phyloP scores from a whole-genome alignment of 2,329 filamentous ascomycete genomes.

The Furcasterigmium furcatum region DNA sequence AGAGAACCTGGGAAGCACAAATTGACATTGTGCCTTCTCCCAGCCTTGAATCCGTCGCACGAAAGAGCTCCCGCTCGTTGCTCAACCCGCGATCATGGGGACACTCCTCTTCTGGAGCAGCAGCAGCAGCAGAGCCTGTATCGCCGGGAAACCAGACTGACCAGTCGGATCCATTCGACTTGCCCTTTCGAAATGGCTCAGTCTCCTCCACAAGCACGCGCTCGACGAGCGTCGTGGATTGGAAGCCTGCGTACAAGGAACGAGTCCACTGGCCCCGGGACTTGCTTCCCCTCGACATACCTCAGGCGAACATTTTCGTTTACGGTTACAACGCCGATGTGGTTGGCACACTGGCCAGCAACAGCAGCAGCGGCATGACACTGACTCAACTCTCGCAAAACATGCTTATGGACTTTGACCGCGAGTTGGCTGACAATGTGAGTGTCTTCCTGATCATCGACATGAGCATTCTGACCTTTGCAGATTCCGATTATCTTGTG shows the following conservation, averaged over 20 bases:
- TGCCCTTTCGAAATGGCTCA: neutral
- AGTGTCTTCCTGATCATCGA: too few relatives aligned
- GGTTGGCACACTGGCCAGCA: neutral
- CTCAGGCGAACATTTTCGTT: neutral
- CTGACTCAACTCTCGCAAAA: neutral
- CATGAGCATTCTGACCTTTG: too few relatives aligned
- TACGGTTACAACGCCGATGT: conserved; percentile 2
- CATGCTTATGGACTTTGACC: conserved; percentile 3
- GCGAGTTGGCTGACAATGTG: neutral
- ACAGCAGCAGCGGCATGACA: neutral
- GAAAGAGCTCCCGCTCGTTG: neutral
- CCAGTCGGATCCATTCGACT: neutral
- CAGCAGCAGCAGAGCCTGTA: neutral
- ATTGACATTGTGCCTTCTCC: neutral
- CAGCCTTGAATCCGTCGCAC: neutral
- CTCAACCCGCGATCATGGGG: conserved; percentile 1
- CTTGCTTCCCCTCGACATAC: neutral
- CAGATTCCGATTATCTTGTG: neutral
- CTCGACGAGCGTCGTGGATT: neutral
- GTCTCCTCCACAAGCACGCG: neutral
- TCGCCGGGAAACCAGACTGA: neutral
- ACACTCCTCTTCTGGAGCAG: neutral
- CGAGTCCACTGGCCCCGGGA: conserved; percentile 1
- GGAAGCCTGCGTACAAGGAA: neutral
- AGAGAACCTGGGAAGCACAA: conserved; percentile 1